Base-by-base conservation (phyloP, 352 stramenopile genomes). In the Phytopythium helicoides region DNA sequence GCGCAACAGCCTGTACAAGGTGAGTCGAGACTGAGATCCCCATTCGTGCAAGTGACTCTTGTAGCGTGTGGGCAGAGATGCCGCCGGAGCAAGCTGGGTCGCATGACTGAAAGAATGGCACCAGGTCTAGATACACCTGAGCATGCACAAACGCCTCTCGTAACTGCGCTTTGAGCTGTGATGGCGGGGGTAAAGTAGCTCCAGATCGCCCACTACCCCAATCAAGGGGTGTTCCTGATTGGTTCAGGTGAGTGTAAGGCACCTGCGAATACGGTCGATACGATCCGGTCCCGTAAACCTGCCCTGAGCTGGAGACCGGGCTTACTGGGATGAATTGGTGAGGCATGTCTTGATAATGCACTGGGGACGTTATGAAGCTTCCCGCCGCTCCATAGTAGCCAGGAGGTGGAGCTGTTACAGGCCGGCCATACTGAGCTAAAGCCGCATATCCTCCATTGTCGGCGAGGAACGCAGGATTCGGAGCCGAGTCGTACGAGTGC, bases 51-150 rank as follows among this genome's bases (percentile, higher is more conserved):
- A 89, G 58, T 10, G 68, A 69, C 31, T 86, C 71, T 33, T 89
- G 74, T 9, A 89, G 39, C 4, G 62, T 56, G 3, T 64, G 60
- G 5, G 81, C 45, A 1, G 68, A 66, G 9, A 89, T 58, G 0
- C 61, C 55, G 6, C 78, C 78, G 0, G 51, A 42, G 15, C 60
- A 58, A 12, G 60, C 52, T n/a, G 62, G 35, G 33, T 89, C 78
- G 47, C 80, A 84, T 22, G 64, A 71, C 47, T 70, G 68, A 47
- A 86, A 79, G 35, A 89, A 76, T 15, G 70, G 62, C 0, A 68
- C 52, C 9, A 85, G 44, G 26, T 85, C 69, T 12, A 77, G 37
- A 36, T 73, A 83, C 14, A 65, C 56, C 26, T 80, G 76, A 2
- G 69, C 70, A 28, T 68, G 62, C 35, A 72, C 64, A 37, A 87